Percentiles rank a stretch among this genome's conserved stretches.
Evolutionary conservation across 352 stramenopile genomes (phyloP).

Genomic region (Phytophthora idaei): DNA sequence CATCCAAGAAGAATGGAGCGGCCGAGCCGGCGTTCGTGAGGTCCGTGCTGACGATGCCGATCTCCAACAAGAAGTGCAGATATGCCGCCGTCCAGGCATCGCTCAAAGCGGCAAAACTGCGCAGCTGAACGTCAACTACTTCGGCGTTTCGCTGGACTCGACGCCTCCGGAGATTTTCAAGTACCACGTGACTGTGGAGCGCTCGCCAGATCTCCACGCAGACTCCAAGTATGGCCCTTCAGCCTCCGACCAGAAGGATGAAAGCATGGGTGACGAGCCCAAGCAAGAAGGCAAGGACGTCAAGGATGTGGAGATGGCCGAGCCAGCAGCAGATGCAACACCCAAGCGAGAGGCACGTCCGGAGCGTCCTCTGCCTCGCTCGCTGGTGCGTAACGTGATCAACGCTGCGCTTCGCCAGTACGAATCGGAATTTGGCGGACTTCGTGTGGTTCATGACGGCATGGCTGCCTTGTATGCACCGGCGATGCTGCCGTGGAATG

Average conservation of each 20-base stretch:
- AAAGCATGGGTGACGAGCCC: slow-evolving; percentile 36
- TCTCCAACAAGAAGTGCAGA: slow-evolving; percentile 40
- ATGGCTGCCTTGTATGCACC: slow-evolving; percentile 57
- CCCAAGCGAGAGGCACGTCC: slow-evolving; percentile 20
- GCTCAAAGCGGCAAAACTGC: slow-evolving; percentile 36
- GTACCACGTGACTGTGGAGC: slow-evolving; percentile 64
- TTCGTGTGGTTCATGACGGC: slow-evolving; percentile 63
- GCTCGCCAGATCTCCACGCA: slow-evolving; percentile 33
- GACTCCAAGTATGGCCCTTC: slow-evolving; percentile 55
- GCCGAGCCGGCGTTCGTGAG: slow-evolving; percentile 28
- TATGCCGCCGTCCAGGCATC: slow-evolving; percentile 49
- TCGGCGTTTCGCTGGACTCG: slow-evolving; percentile 52
- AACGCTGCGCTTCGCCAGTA: slow-evolving; percentile 52
- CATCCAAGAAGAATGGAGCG: slow-evolving; percentile 50
- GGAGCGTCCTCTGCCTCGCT: slow-evolving; percentile 42
- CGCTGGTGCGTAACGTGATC: slow-evolving; percentile 55
- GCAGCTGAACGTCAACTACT: slow-evolving; percentile 64
- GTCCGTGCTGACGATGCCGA: slow-evolving; percentile 39
- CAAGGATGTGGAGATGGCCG: slow-evolving; percentile 49
- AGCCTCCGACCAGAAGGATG: slow-evolving; percentile 40
- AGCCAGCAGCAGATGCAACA: slow-evolving; percentile 14
- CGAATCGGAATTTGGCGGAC: slow-evolving; percentile 45
- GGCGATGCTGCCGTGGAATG: slow-evolving; percentile 43
- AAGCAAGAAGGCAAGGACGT: slow-evolving; percentile 30
- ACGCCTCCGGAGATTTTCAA: slow-evolving; percentile 58